Conservation (phyloP, 2,329 filamentous ascomycete genomes). For the Colletotrichum siamense region DNA sequence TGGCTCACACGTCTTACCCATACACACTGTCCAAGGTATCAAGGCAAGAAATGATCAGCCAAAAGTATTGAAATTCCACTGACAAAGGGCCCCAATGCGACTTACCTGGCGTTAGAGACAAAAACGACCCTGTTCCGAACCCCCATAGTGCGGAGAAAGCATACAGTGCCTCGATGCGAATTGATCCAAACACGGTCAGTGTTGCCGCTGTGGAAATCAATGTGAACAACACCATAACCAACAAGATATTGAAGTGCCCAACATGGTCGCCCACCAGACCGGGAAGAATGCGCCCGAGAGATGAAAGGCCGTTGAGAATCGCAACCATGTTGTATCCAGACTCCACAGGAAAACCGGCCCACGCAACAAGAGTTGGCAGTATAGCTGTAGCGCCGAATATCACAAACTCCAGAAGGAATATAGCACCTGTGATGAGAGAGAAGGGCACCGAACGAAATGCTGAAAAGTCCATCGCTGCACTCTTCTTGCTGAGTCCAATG, state of each 20-base stretch:
- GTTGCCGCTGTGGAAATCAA: constrained; percentile 43
- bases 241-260: constrained; percentile 51
- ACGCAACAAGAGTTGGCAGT: constrained; percentile 49
- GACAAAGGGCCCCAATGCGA: neutral
- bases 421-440: constrained; percentile 42
- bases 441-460: constrained; percentile 46
- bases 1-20: constrained; percentile 50
- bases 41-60: neutral
- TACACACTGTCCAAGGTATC: constrained; percentile 38
- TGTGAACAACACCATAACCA: constrained; percentile 25
- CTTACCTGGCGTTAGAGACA: constrained; percentile 35
- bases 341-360: constrained; percentile 36
- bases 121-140: constrained; percentile 48
- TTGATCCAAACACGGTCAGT: constrained; percentile 49
- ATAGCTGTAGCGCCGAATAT: constrained; percentile 52
- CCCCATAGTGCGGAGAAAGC: constrained; percentile 51
- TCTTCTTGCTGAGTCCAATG: neutral
- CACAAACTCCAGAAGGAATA: constrained; percentile 53
- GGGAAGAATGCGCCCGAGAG: constrained; percentile 47
- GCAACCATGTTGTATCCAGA: constrained; percentile 49
- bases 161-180: constrained; percentile 43
- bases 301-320: constrained; percentile 47
- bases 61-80: neutral
- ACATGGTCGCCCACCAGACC: constrained; percentile 46
- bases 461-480: constrained; percentile 39